Conservation (phyloP, 352 stramenopile genomes). For the Phytophthora cryptogea region DNA sequence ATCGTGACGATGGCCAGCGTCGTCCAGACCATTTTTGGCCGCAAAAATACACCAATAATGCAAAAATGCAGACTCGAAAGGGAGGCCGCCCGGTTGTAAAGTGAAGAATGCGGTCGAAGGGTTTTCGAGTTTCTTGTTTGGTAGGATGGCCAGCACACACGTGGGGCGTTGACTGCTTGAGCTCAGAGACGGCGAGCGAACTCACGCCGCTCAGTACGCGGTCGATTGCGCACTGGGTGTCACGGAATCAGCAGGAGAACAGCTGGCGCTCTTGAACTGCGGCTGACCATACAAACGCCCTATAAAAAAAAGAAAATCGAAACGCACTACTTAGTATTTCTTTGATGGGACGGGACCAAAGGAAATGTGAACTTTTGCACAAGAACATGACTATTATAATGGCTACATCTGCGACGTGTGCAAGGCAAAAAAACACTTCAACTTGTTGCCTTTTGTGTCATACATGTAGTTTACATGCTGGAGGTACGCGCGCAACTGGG, state of each 20-base stretch:
- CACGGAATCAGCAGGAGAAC: no score
- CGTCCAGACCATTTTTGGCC: conserved; percentile 35
- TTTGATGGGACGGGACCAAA: no score
- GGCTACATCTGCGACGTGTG: conserved; percentile 20
- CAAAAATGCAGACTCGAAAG: not conserved
- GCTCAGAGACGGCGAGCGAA: not conserved
- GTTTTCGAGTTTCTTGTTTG: conserved; percentile 19
- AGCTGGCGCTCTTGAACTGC: no score
- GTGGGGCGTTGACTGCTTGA: not conserved
- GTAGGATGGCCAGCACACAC: conserved; percentile 9
- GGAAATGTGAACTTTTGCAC: not conserved
- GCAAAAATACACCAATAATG: not conserved
- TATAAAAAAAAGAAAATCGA: no score
- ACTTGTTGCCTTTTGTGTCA: conserved; percentile 1
- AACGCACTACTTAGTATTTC: no score
- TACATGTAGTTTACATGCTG: conserved; percentile 35
- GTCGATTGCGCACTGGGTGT: no score
- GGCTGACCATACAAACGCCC: not conserved
- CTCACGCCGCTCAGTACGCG: no score
- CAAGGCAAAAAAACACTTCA: conserved; percentile 4
- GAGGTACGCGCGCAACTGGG: conserved; percentile 22
- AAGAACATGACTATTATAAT: not conserved
- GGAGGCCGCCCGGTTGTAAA: conserved; percentile 9
- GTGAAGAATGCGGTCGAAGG: conserved; percentile 23
- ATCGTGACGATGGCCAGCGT: conserved; percentile 34